phyloP scores from a whole-genome alignment of 441 rosid species.

The Pelargonium cotyledonis region DNA sequence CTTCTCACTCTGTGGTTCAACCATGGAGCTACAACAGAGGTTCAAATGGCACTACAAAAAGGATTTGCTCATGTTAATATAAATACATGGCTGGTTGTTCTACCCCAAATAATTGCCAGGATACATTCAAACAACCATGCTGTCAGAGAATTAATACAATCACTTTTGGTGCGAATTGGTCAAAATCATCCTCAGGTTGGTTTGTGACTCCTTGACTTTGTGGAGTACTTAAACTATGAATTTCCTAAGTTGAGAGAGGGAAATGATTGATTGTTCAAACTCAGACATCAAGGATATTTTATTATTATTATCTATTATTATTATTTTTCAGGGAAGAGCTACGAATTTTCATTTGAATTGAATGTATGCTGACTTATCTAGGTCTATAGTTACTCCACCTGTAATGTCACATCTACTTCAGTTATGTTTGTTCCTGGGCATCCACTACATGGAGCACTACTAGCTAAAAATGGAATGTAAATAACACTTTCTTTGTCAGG shows the following conservation, averaged over 20 bases:
- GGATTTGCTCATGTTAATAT: constrained; percentile 93
- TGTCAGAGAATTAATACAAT: constrained; percentile 90
- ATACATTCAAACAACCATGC: constrained; percentile 96
- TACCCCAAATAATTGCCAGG: constrained; percentile 99
- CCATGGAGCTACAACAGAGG: constrained; percentile 94
- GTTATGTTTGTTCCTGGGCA: background rate
- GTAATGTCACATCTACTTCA: background rate
- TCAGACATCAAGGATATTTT: no score
- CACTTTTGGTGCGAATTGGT: constrained; percentile 95
- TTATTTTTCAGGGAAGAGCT: no score
- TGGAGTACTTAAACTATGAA: background rate
- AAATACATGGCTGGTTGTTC: constrained; percentile 96
- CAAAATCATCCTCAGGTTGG: constrained; percentile 97
- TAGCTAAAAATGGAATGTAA: background rate
- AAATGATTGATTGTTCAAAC: no score
- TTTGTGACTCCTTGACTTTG: constrained; percentile 9
- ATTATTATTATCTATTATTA: no score
- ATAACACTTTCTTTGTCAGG: background rate
- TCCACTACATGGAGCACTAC: background rate
- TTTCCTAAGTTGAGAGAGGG: background rate
- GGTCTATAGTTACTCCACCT: background rate
- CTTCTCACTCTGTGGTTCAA: constrained; percentile 99
- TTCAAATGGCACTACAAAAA: constrained; percentile 78
- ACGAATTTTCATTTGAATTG: no score
- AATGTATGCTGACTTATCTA: background rate